Evolutionary conservation across 768 basidiomycete species (phyloP).

Genomic region (Termitomyces sp.): DNA sequence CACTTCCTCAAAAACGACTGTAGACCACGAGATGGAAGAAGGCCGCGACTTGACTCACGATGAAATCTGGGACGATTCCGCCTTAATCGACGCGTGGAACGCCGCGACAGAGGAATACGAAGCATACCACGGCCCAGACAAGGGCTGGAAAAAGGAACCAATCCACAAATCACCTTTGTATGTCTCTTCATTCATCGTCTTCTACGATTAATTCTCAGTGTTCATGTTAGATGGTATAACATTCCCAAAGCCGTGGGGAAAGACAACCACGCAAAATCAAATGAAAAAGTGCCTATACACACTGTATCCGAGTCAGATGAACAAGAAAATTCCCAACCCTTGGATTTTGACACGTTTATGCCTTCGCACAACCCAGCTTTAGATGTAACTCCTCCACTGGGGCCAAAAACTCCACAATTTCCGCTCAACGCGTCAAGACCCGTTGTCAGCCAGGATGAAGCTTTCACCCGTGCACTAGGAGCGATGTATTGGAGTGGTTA

Average conservation of each 20-base stretch:
- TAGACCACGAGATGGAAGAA: conserved; percentile 26
- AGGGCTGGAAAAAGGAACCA: conserved; percentile 68
- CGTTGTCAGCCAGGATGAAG: conserved; percentile 62
- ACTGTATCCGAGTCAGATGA: not conserved
- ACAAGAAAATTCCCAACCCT: conserved; percentile 44
- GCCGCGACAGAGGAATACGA: conserved; percentile 80
- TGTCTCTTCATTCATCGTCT: conserved; percentile 20
- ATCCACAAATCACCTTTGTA: conserved; percentile 71
- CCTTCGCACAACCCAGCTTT: conserved; percentile 67
- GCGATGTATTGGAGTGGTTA: conserved; percentile 89
- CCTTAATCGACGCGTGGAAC: conserved; percentile 79
- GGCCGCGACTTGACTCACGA: conserved; percentile 61
- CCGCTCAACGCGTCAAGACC: conserved; percentile 25
- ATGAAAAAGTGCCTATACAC: not conserved
- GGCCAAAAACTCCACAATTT: conserved; percentile 20
- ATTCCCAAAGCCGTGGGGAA: conserved; percentile 29
- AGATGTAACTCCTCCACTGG: conserved; percentile 17
- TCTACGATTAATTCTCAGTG: not conserved
- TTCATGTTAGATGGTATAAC: conserved; percentile 67
- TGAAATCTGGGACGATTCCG: conserved; percentile 86
- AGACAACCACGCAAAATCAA: not conserved
- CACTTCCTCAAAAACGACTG: not conserved
- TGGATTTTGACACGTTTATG: conserved; percentile 66
- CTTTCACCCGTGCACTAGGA: conserved; percentile 65
- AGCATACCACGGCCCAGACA: conserved; percentile 60